These are phyloP conservation scores for Coemansia sp. DNA, from an alignment of 192 early-diverging fungal species.

Conservation along the genomic window DNA sequence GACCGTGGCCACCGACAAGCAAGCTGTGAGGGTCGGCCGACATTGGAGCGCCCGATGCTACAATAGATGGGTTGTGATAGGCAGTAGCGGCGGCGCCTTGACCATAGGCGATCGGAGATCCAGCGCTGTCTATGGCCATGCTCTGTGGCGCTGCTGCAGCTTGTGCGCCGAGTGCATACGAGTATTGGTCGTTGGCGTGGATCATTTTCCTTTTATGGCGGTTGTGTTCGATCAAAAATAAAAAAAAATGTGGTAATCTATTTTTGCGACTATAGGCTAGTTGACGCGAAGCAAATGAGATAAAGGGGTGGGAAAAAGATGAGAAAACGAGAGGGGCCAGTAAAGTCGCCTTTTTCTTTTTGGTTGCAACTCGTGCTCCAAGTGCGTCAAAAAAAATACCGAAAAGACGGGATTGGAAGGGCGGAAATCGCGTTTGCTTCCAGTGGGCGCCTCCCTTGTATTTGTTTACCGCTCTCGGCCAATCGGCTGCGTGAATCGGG, in stretches of 20 bases:
- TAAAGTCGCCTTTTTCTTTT: background rate
- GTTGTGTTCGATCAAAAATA: no score
- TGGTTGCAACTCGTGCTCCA: background rate
- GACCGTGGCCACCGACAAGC: constrained; percentile 5
- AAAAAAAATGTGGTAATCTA: background rate
- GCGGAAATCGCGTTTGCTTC: no score
- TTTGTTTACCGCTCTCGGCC: no score
- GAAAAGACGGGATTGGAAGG: background rate
- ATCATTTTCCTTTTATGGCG: constrained; percentile 31
- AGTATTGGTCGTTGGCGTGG: constrained; percentile 50
- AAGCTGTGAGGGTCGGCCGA: constrained; percentile 12
- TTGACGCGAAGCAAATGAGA: background rate
- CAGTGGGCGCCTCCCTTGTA: no score
- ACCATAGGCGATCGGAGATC: constrained; percentile 25
- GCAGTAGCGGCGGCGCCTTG: constrained; percentile 11
- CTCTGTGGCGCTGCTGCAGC: background rate
- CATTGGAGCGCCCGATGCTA: background rate
- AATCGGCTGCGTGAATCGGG: no score
- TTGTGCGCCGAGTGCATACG: constrained; percentile 32
- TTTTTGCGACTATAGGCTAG: background rate
- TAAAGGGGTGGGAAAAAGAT: background rate
- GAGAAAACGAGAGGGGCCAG: background rate
- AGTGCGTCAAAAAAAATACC: background rate
- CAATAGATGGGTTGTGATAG: constrained; percentile 5
- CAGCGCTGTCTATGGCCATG: constrained; percentile 7